These are phyloP conservation scores for Alternaria sp. DNA, from an alignment of 2,329 filamentous ascomycete species.

Conservation along the genomic window DNA sequence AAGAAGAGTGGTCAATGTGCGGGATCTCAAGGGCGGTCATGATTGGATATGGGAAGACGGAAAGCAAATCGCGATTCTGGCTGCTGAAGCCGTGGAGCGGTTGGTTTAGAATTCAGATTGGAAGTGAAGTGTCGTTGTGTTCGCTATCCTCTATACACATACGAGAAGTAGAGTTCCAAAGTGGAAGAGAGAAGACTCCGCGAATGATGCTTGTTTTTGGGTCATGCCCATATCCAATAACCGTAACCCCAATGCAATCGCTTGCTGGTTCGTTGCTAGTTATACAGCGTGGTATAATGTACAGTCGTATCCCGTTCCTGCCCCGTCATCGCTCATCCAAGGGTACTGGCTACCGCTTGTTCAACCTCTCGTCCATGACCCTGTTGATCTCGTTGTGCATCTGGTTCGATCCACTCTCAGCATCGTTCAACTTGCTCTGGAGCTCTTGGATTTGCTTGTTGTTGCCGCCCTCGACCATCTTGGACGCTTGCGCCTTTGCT, in stretches of 20 bases:
- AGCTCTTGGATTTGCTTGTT: conserved; percentile 44
- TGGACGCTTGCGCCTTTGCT: conserved; percentile 69
- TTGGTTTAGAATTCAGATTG: conserved; percentile 4
- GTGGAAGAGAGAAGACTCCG: conserved; percentile 25
- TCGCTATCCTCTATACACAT: conserved; percentile 20
- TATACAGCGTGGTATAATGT: conserved; percentile 45
- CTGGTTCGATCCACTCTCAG: conserved; percentile 31
- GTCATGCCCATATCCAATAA: conserved; percentile 21
- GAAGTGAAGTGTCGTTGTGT: background rate
- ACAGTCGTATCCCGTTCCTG: conserved; percentile 29
- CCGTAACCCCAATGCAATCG: conserved; percentile 29
- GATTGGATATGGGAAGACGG: conserved; percentile 71
- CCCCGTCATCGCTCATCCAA: background rate
- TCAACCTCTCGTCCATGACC: conserved; percentile 48
- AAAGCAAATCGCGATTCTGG: conserved; percentile 60
- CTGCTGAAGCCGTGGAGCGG: conserved; percentile 38
- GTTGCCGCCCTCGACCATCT: conserved; percentile 37
- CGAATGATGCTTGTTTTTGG: conserved; percentile 23
- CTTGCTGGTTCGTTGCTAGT: conserved; percentile 34
- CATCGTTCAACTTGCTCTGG: conserved; percentile 34
- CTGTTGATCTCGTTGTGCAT: conserved; percentile 45
- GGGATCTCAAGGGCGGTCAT: conserved; percentile 66
- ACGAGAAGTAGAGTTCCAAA: conserved; percentile 20
- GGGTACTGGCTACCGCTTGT: conserved; percentile 30
- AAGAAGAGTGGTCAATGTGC: conserved; percentile 46